Evolutionary conservation across 257 asterid species (phyloP), one percentile per base, ranked within the genome.

Genomic region (Echites panduratus): DNA sequence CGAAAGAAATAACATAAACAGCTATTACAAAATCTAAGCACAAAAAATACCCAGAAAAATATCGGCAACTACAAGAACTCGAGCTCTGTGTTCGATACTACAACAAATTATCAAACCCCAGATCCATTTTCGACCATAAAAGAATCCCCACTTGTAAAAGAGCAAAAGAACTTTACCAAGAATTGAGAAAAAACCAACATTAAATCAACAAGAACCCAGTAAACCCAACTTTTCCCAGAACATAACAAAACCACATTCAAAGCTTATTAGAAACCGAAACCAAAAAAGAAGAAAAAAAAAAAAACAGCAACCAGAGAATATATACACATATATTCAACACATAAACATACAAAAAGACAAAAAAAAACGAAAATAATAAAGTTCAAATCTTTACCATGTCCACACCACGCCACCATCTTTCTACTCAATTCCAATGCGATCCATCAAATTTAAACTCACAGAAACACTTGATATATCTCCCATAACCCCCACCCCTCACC

Each of bases 381-480:
- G 73, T 48, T 70, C 26, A 75, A 75, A 83, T 64, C 74, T 76
- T 79, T 59, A 65, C 27, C 63, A 62, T 67, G 66, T 35, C 76
- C 67, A 48, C 26, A 48, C 38, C 67, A 71, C 17, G 64, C 66
- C 76, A 74, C 70, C 75, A 67, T 75, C 70, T 66, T 76, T 76
- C 38, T 71, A 22, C 57, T 72, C 63, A 73, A 73, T 75, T 79
- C 70, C 73, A 80, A 80, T 80, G 83, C 54, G 85, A 83, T 83
- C 87, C 78, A 77, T 66, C 73, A 75, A 78, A 78, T 73, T 54
- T 67, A 67, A 75, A 62, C 79, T 56, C 68, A 1, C 79, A 53
- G 68, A 75, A 66, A 76, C 71, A 73, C 79, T 62, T 47, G 29
- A 48, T 54, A 73, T 68, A 73, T 68, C 62, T 19, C 58, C 35